phyloP scores from a whole-genome alignment of 768 basidiomycete genomes.

The Amanita thiersii region DNA sequence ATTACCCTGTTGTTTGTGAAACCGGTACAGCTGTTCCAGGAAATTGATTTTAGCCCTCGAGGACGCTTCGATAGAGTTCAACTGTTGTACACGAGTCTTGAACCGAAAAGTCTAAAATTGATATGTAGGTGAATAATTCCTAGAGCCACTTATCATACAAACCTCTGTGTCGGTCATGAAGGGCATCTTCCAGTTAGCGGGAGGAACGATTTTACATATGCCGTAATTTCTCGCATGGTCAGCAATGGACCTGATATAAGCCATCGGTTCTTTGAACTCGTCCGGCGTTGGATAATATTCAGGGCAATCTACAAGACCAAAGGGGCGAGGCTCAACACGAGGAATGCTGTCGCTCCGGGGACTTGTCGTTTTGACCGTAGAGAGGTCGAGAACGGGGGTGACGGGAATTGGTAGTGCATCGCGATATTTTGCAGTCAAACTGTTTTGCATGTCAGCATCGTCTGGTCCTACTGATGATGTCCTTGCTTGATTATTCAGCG shows the following conservation, averaged over 20 bases:
- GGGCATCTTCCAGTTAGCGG: slow-evolving; percentile 90
- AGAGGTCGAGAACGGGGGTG: slow-evolving; percentile 55
- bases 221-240: slow-evolving; percentile 68
- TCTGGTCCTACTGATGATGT: slow-evolving; percentile 47
- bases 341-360: slow-evolving; percentile 33
- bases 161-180: slow-evolving; percentile 95
- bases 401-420: slow-evolving; percentile 54
- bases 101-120: slow-evolving; percentile 76
- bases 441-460: slow-evolving; percentile 39
- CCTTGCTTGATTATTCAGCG: slow-evolving; percentile 60
- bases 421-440: slow-evolving; percentile 40
- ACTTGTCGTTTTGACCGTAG: slow-evolving; percentile 60
- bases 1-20: slow-evolving; percentile 93
- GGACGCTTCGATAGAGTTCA: slow-evolving; percentile 96
- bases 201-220: slow-evolving; percentile 95
- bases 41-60: slow-evolving; percentile 97
- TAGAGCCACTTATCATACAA: slow-evolving; percentile 20
- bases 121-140: slow-evolving; percentile 33
- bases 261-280: slow-evolving; percentile 92
- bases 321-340: slow-evolving; percentile 52
- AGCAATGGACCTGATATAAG: slow-evolving; percentile 80
- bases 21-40: slow-evolving; percentile 92
- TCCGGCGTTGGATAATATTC: slow-evolving; percentile 83
- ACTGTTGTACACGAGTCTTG: slow-evolving; percentile 87
- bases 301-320: slow-evolving; percentile 85